Base-by-base conservation (phyloP, 2,329 filamentous ascomycete genomes). In the Cryphonectria japonica region DNA sequence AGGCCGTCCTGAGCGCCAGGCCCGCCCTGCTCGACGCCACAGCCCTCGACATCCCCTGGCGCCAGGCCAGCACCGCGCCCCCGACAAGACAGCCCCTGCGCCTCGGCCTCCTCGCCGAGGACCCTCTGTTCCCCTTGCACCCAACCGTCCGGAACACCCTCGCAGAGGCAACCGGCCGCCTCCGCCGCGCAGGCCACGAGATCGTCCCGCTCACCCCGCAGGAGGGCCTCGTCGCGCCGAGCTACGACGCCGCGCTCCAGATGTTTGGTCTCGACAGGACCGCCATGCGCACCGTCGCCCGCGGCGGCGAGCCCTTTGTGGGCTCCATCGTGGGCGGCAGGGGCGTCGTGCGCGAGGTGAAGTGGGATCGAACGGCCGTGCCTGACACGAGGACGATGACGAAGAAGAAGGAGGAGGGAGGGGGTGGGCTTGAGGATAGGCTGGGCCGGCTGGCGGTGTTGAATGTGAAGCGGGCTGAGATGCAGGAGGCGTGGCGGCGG, bases 91-190 rank as follows among this genome's bases (percentile, higher is more conserved):
- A 73, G 14, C 68, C 68, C 4, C 67, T 74, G 16, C 68, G 71
- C 7, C 61, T 75, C 34, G 73, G 73, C 3, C 59, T 75, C 11
- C 52, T 75, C 6, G 67, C 71, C 5, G 72, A 73, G 46, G 73
- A 75, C 32, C 71, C 72, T 0, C 37, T 73, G 1, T 73, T 73
- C 43, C 73, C 71, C 4, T 50, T 72, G 2, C 72, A 75, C 26
- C 73, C 71, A 8, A 67, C 72, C 2, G 69, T 74, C 7, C 69
- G 61, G 50, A 61, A 60, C 13, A 57, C 67, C 4, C 32, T 72
- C 13, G 57, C 64, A 11, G 39, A 63, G 4, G 69, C 65, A 3
- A 68, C 39, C 16, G 50, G 37, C 37, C 19, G 66, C 7, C 67
- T 73, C 2, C 52, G 52, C 3, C n/a, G 43, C 13, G 66, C 69